Evolutionary conservation across 2,329 filamentous ascomycete species (phyloP), one percentile per base, ranked within the genome.

Genomic region (Trichoderma semiorbis): DNA sequence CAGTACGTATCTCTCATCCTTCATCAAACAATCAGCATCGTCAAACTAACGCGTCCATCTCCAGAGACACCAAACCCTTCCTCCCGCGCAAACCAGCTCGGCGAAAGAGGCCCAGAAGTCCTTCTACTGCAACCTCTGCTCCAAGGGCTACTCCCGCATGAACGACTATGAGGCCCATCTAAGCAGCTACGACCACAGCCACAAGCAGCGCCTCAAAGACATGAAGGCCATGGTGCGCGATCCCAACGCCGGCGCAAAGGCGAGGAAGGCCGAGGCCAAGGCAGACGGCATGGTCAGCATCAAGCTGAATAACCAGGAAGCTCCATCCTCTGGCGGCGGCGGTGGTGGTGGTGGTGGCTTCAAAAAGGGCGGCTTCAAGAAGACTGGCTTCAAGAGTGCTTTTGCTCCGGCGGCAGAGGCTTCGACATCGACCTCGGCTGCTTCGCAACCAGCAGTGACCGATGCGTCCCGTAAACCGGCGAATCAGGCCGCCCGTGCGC

Each of bases 161-260:
- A 95, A 97, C 79, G 95, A 98, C 80, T 98, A 97, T 81, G 95
- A 98, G 82, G 92, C 95, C 8, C 96, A 99, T 81, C 93, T 98
- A 71, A 91, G 91, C 74, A 96, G 93, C 77, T 98, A 98, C 82
- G 96, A 98, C 79, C 96, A 99, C 83, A 93, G 93, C 77, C 96
- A 99, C 82, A 95, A 94, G 80, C 94, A 97, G 84, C 92, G 93
- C 64, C 88, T 95, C 72, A 93, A 93, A 81, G 93, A 96, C 77
- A 94, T 95, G 92, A 94, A 94, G 82, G 90, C 92, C 77, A 91
- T 95, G 85, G 90, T 92, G 36, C 90, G 91, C 75, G 91, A 94
- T 75, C 90, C 92, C 1, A 87, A 86, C 69, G 90, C 89, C 28
- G 87, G 86, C 16, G 88, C 86, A 26, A 89, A 90, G 75, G 90